Evolutionary conservation across 345 rosid species (phyloP), one percentile per base, ranked within the genome.

Genomic region (Camelina neglecta): DNA sequence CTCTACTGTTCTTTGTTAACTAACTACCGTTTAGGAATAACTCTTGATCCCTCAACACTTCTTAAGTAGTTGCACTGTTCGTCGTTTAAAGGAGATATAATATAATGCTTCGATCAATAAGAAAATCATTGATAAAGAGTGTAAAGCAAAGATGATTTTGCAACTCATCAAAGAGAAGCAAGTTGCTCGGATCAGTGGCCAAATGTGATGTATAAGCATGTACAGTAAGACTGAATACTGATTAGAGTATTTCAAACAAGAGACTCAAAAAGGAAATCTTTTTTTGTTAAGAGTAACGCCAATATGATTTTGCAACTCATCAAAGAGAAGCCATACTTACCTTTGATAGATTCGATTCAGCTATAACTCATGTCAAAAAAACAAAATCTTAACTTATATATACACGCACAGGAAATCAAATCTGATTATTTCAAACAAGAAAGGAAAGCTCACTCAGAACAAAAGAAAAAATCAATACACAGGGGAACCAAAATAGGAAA

Each of bases 401-500:
- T 1, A 47, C 50, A 45, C 8, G 18, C 16, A 47, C 20, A 47
- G 20, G 51, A 47, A 45, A 45, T 61, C 49, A 33, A 59, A 60
- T 44, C 50, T 11, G 39, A 55, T 18, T 15, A 24, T 42, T 56
- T 69, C 35, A 59, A 50, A 72, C 44, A 26, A 13, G 54, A 51
- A 42, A 72, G 6, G 69, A 39, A 65, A 47, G 42, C 56, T 64
- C 45, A 54, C 55, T 73, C 24, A 53, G 16, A 60, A 36, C 50
- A 60, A 56, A 38, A 54, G 24, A 54, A 60, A 56, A 50, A 54
- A 16, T 41, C n/a, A 65, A 45, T 33, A 29, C n/a, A 0, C 20
- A 61, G 39, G 63, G 67, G 23, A 72, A 53, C 12, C 18, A 44
- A 55, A 69, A 41, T 36, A 55, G 41, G 2, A 56, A 15, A 45